Evolutionary conservation across 108 stramenopile species (phyloP).

Genomic region (Ochromonas danica): DNA sequence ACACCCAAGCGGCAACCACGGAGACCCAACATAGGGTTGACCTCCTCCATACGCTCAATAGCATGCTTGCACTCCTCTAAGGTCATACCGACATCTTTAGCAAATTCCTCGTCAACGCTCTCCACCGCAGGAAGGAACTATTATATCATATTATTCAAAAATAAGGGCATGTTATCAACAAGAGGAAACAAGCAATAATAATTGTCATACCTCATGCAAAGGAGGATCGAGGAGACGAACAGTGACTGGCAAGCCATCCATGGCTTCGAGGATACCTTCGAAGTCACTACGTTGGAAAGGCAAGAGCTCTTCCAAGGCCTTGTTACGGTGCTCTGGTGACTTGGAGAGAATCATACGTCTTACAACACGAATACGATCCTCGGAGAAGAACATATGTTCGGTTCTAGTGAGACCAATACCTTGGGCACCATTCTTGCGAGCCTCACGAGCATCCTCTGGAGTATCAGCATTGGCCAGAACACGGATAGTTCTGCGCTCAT

Average conservation of each 20-base stretch:
- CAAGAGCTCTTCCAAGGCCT: constrained; percentile 55
- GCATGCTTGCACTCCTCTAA: constrained; percentile 38
- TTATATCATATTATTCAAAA: too few species aligned
- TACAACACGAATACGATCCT: constrained; percentile 68
- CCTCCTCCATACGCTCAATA: constrained; percentile 68
- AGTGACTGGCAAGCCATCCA: constrained; percentile 70
- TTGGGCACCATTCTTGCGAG: constrained; percentile 66
- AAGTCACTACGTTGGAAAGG: constrained; percentile 70
- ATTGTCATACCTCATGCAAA: constrained; percentile 77
- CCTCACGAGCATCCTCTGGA: constrained; percentile 69
- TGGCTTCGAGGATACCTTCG: constrained; percentile 62
- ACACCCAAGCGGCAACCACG: constrained; percentile 75
- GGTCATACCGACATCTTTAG: not conserved
- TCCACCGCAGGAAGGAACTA: constrained; percentile 67
- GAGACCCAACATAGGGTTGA: constrained; percentile 76
- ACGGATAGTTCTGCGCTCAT: constrained; percentile 64
- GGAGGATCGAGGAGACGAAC: constrained; percentile 78
- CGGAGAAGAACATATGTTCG: constrained; percentile 80
- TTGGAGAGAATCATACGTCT: constrained; percentile 69
- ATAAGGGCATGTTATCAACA: too few species aligned
- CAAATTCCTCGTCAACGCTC: constrained; percentile 47
- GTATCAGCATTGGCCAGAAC: constrained; percentile 77
- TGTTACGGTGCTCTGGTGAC: constrained; percentile 48
- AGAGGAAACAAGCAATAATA: too few species aligned
- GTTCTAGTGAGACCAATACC: constrained; percentile 78